Evolutionary conservation across 2,329 filamentous ascomycete genomes (phyloP).

Genomic region (Sclerotinia trifoliorum): DNA sequence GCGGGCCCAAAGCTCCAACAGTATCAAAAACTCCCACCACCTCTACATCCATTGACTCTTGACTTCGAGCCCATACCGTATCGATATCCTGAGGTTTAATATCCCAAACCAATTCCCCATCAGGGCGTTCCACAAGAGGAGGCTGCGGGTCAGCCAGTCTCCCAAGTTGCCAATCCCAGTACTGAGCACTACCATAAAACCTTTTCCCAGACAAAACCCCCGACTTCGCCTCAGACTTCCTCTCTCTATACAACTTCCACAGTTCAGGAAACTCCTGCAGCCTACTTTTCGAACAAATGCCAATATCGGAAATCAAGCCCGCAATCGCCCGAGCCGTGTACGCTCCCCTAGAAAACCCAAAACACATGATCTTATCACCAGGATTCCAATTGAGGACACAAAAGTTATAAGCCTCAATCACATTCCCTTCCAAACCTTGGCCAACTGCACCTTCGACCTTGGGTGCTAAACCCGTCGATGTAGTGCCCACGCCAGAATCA

Average conservation of each 20-base stretch:
- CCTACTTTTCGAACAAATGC: not conserved
- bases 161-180: not conserved
- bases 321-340: constrained; percentile 42
- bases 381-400: constrained; percentile 35
- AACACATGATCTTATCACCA: constrained; percentile 19
- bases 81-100: not conserved
- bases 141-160: constrained; percentile 5
- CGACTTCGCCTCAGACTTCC: not conserved
- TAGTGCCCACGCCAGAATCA: constrained; percentile 22
- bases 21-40: constrained; percentile 29
- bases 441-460: constrained; percentile 11
- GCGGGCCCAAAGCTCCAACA: constrained; percentile 22
- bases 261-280: not conserved
- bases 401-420: constrained; percentile 42
- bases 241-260: not conserved
- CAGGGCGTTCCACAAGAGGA: not conserved
- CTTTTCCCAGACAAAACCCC: not conserved
- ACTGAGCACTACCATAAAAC: constrained; percentile 3
- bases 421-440: constrained; percentile 22
- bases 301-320: constrained; percentile 29
- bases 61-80: not conserved
- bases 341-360: constrained; percentile 44
- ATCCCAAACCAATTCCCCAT: not conserved
- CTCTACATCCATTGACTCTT: constrained; percentile 21
- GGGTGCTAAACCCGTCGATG: not conserved